phyloP scores from a whole-genome alignment of 345 rosid genomes.

The Citropsis articulata region DNA sequence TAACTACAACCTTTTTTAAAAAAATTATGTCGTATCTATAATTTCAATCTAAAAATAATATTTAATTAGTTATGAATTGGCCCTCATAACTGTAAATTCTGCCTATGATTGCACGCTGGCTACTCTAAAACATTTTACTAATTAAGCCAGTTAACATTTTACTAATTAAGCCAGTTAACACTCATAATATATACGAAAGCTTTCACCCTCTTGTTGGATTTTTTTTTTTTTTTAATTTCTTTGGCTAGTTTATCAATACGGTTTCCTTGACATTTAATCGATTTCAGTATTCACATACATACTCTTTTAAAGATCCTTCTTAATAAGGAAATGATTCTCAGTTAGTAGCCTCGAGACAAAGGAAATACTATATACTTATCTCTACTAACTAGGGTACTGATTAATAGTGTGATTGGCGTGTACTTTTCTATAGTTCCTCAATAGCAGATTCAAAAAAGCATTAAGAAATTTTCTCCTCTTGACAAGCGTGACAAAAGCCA shows the following conservation, averaged over 20 bases:
- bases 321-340: not conserved
- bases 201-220: not conserved
- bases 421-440: not conserved
- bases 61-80: no score
- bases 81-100: no score
- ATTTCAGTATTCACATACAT: not conserved
- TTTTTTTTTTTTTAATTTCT: not conserved
- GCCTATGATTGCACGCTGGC: no score
- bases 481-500: slow-evolving; percentile 9
- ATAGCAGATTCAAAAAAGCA: not conserved
- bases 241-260: not conserved
- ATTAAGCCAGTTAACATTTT: no score
- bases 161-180: no score
- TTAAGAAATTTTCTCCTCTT: not conserved
- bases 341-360: not conserved
- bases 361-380: no score
- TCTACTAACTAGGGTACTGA: no score
- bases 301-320: not conserved
- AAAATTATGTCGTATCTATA: no score
- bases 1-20: no score
- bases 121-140: no score
- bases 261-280: not conserved
- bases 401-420: not conserved
- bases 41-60: no score
- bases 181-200: no score